phyloP scores from a whole-genome alignment of 208 protist genomes.

The Trypanosoma vivax region DNA sequence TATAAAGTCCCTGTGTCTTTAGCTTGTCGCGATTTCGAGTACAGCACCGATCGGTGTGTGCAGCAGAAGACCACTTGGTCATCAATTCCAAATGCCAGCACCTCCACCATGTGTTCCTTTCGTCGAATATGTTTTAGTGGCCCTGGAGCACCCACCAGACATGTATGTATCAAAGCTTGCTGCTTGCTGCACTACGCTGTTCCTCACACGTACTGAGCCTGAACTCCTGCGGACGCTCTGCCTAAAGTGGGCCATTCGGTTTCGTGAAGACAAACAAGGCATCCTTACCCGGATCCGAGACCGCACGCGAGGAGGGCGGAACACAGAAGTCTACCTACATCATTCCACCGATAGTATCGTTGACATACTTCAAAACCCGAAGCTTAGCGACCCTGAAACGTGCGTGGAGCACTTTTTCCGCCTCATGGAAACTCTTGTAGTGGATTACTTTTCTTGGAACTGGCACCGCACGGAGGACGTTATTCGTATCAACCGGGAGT shows the following conservation, averaged over 20 bases:
- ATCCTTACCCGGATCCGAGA: slow-evolving; percentile 39
- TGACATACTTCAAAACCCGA: slow-evolving; percentile 1
- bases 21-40: no score
- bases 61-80: no score
- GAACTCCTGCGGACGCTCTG: slow-evolving; percentile 54
- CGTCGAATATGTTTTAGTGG: slow-evolving; percentile 73
- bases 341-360: slow-evolving; percentile 6
- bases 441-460: slow-evolving; percentile 86
- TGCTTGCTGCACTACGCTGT: slow-evolving; percentile 74
- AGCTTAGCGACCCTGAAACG: slow-evolving; percentile 37
- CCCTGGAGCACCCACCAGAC: slow-evolving; percentile 69
- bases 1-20: no score
- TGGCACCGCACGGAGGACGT: slow-evolving; percentile 77
- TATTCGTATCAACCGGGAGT: slow-evolving; percentile 83
- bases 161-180: slow-evolving; percentile 83
- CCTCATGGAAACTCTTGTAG: slow-evolving; percentile 74
- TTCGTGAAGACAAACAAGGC: slow-evolving; percentile 39
- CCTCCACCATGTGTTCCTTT: slow-evolving; percentile 62
- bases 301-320: background rate
- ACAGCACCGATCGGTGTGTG: no score
- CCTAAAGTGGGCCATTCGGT: slow-evolving; percentile 73
- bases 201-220: slow-evolving; percentile 65
- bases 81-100: slow-evolving; percentile 22
- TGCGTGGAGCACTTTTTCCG: slow-evolving; percentile 67
- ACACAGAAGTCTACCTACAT: background rate